Conservation (phyloP, 2,329 filamentous ascomycete genomes). For the Trichoderma sp. region DNA sequence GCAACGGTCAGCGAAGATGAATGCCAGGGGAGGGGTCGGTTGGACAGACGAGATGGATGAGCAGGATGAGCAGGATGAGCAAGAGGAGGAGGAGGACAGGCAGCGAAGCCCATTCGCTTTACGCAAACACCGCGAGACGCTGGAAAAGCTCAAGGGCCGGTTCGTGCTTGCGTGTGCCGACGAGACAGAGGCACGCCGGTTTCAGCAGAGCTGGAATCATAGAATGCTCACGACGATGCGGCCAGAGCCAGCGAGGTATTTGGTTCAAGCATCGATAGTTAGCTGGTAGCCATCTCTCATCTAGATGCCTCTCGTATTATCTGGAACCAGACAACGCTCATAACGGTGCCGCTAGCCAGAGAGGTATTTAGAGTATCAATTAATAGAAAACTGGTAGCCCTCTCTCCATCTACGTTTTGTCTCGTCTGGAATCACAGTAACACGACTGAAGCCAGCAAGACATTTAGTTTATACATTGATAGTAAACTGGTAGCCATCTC, state of each 20-base stretch:
- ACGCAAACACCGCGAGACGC: conserved; percentile 21
- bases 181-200: conserved; percentile 36
- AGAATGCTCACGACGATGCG: conserved; percentile 28
- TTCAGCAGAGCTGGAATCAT: conserved; percentile 42
- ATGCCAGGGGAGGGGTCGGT: neutral
- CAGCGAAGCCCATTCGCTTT: neutral
- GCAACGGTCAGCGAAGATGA: neutral
- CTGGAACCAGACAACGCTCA: too few species aligned
- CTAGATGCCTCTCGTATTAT: too few species aligned
- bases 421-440: too few species aligned
- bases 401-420: too few species aligned
- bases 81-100: neutral
- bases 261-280: conserved; percentile 33
- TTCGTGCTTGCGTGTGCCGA: conserved; percentile 36
- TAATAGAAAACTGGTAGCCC: too few species aligned
- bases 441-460: too few species aligned
- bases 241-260: conserved; percentile 20
- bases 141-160: conserved; percentile 25
- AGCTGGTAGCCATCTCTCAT: conserved; percentile 29
- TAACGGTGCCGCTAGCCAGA: too few species aligned
- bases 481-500: too few species aligned
- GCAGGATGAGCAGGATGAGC: neutral
- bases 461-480: too few species aligned
- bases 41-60: neutral
- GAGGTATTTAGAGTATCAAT: too few species aligned